Conservation (phyloP, 768 basidiomycete genomes). For the Infundibulicybe gibba region DNA sequence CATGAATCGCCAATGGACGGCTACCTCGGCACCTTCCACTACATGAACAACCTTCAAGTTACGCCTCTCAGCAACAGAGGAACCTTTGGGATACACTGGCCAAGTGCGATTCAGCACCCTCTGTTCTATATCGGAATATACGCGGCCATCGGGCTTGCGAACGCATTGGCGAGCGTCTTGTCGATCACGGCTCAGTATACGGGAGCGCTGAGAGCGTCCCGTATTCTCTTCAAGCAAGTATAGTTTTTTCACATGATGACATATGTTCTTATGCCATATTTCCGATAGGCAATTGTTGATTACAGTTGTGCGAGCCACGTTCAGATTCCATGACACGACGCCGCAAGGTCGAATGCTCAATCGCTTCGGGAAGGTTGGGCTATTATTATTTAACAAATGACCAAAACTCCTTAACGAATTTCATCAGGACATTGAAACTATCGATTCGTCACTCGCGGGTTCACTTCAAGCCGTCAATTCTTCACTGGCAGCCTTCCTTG, state of each 20-base stretch:
- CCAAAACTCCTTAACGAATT: background rate
- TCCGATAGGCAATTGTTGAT: conserved; percentile 51
- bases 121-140: conserved; percentile 72
- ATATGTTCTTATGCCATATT: conserved; percentile 27
- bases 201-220: conserved; percentile 50
- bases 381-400: background rate
- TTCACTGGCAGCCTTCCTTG: conserved; percentile 73
- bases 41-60: no score
- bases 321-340: conserved; percentile 82
- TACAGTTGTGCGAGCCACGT: conserved; percentile 76
- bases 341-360: conserved; percentile 86
- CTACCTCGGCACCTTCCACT: conserved; percentile 5
- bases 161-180: conserved; percentile 42
- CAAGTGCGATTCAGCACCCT: conserved; percentile 55
- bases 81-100: conserved; percentile 31
- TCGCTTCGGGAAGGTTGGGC: conserved; percentile 65
- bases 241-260: background rate
- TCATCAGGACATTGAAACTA: conserved; percentile 74
- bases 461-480: conserved; percentile 76
- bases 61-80: conserved; percentile 5
- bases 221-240: conserved; percentile 38
- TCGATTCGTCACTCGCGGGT: conserved; percentile 68
- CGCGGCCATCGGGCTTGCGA: conserved; percentile 52
- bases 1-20: conserved; percentile 34
- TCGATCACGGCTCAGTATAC: conserved; percentile 55